Evolutionary conservation across 148 eudicot genomes (phyloP).

Genomic region (Rhododendron henanense): DNA sequence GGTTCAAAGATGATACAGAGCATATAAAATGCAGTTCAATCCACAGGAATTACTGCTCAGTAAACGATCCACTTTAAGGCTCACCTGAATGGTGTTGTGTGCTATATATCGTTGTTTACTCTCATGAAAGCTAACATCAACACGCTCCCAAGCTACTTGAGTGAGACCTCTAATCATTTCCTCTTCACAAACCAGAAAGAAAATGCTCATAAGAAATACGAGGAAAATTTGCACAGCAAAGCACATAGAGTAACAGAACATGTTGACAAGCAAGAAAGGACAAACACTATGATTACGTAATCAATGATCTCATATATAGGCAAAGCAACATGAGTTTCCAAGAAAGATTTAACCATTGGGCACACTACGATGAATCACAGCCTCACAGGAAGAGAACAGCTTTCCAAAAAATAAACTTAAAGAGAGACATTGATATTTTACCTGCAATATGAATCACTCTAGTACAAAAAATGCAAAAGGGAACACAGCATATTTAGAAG

Average conservation of each 20-base stretch:
- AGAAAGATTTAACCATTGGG: neutral
- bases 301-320: neutral
- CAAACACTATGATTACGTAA: neutral
- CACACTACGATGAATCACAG: neutral
- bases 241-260: neutral
- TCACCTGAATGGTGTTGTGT: conserved; percentile 87
- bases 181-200: conserved; percentile 41
- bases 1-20: neutral
- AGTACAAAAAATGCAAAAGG: neutral
- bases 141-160: conserved; percentile 87
- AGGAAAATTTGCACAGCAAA: neutral
- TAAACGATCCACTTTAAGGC: conserved; percentile 2
- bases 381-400: neutral
- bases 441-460: neutral
- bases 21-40: neutral
- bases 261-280: neutral
- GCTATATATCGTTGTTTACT: conserved; percentile 83
- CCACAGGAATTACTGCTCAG: neutral
- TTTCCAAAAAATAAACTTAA: neutral
- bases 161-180: conserved; percentile 86
- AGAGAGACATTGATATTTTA: neutral
- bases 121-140: conserved; percentile 80
- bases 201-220: neutral
- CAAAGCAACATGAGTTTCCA: neutral
- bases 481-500: neutral